Evolutionary conservation across 2,329 filamentous ascomycete species (phyloP).

Genomic region (Nemania diffusa): DNA sequence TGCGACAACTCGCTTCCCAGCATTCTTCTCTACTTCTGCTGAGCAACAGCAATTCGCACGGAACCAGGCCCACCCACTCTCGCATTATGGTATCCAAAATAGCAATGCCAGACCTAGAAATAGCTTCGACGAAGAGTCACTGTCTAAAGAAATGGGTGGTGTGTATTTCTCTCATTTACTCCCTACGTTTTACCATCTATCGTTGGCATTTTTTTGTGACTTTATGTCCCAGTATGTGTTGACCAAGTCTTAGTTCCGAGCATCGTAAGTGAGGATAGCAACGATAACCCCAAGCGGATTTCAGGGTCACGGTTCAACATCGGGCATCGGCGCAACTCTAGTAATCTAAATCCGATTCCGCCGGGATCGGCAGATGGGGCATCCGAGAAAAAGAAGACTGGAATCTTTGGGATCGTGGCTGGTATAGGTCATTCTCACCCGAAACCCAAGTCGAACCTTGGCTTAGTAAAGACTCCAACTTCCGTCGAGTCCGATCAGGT

Average conservation of each 20-base stretch:
- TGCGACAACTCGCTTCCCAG: constrained; percentile 61
- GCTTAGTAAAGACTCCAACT: constrained; percentile 25
- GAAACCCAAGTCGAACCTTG: constrained; percentile 41
- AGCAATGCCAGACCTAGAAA: constrained; percentile 53
- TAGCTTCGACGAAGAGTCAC: constrained; percentile 54
- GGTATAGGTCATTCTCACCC: constrained; percentile 39
- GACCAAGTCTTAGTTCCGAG: constrained; percentile 58
- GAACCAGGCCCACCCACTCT: constrained; percentile 22
- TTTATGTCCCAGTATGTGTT: constrained; percentile 41
- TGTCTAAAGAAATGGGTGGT: constrained; percentile 61
- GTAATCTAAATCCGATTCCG: constrained; percentile 35
- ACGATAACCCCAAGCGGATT: constrained; percentile 52
- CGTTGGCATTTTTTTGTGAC: neutral
- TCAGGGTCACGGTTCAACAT: constrained; percentile 54
- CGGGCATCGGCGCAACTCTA: constrained; percentile 45
- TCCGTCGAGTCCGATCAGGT: constrained; percentile 38
- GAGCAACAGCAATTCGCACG: constrained; percentile 38
- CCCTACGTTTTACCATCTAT: constrained; percentile 22
- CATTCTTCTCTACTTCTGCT: constrained; percentile 54
- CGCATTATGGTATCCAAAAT: constrained; percentile 49
- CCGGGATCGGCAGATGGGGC: constrained; percentile 38
- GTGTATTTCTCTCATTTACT: constrained; percentile 52
- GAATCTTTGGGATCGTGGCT: constrained; percentile 51
- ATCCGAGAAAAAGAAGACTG: constrained; percentile 55
- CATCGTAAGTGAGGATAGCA: constrained; percentile 53